A percentile compares a stretch with the other conserved stretches of the same genome.
These are phyloP conservation scores for Sarocladium brachiariae DNA, from an alignment of 2,329 filamentous ascomycete species.

Conservation along the genomic window DNA sequence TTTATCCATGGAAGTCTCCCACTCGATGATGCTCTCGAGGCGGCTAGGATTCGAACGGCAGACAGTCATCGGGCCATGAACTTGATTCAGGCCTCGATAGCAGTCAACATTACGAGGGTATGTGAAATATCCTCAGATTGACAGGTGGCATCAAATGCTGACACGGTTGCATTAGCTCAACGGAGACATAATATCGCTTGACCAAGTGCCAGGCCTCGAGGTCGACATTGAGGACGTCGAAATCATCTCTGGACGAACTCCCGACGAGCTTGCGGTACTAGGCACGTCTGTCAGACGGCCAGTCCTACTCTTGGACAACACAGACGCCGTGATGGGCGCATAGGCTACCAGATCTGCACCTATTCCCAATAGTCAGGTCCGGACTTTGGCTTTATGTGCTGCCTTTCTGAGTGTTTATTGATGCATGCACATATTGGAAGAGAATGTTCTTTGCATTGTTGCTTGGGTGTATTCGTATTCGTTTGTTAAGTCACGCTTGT, in stretches of 20 bases:
- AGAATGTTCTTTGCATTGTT: neutral
- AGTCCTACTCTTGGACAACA: neutral
- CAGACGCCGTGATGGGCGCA: neutral
- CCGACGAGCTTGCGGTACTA: slow-evolving; percentile 3
- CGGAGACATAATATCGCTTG: slow-evolving; percentile 5
- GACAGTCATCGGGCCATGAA: slow-evolving; percentile 17
- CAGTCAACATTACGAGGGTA: slow-evolving; percentile 28
- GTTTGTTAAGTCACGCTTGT: neutral
- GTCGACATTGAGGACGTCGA: slow-evolving; percentile 10
- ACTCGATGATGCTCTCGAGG: slow-evolving; percentile 58
- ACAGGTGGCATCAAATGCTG: neutral
- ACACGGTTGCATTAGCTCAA: neutral
- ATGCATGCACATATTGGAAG: neutral
- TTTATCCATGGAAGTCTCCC: slow-evolving; percentile 28
- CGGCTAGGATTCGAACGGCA: slow-evolving; percentile 37
- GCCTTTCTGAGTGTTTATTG: neutral
- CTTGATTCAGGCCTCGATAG: slow-evolving; percentile 20
- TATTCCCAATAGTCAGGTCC: too few species aligned
- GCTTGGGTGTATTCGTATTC: neutral
- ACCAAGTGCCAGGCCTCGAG: slow-evolving; percentile 2
- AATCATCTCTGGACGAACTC: neutral
- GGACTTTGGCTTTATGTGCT: too few species aligned
- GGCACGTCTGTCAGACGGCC: neutral
- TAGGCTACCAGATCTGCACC: too few species aligned
- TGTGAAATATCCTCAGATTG: neutral